Conservation (phyloP, 306 rosid species). For the Prunus davidiana region DNA sequence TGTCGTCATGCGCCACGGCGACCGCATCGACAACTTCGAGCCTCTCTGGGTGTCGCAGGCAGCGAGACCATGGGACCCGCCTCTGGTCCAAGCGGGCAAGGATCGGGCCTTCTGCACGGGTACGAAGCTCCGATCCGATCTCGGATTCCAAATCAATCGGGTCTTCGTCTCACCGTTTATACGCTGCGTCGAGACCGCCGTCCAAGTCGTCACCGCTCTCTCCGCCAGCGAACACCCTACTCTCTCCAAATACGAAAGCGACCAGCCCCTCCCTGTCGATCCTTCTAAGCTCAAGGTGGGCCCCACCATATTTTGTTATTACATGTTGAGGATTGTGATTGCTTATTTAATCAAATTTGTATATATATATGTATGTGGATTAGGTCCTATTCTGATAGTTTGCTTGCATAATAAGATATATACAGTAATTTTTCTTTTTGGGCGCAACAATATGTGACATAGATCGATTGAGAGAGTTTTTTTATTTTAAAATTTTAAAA, state of each 20-base stretch:
- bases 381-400: too few relatives aligned
- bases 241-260: not conserved
- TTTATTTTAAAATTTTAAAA: too few relatives aligned
- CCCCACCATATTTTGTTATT: too few relatives aligned
- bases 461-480: not conserved
- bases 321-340: too few relatives aligned
- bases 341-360: too few relatives aligned
- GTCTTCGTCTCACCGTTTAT: slow-evolving; percentile 84
- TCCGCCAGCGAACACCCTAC: slow-evolving; percentile 37
- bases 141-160: slow-evolving; percentile 56
- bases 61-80: slow-evolving; percentile 81
- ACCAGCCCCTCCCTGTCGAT: slow-evolving; percentile 39
- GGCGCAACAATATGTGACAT: not conserved
- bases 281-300: slow-evolving; percentile 62
- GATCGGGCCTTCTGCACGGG: slow-evolving; percentile 63
- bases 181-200: slow-evolving; percentile 89
- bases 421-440: too few relatives aligned
- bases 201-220: slow-evolving; percentile 56
- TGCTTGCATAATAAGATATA: too few relatives aligned
- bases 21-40: slow-evolving; percentile 69
- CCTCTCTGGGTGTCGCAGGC: slow-evolving; percentile 52
- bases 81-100: slow-evolving; percentile 47
- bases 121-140: slow-evolving; percentile 39
- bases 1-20: slow-evolving; percentile 96
- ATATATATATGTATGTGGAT: not conserved